A percentile compares a stretch with the other conserved stretches of the same genome.
Evolutionary conservation across 257 asterid species (phyloP).

Genomic region (Jasminum sambac): DNA sequence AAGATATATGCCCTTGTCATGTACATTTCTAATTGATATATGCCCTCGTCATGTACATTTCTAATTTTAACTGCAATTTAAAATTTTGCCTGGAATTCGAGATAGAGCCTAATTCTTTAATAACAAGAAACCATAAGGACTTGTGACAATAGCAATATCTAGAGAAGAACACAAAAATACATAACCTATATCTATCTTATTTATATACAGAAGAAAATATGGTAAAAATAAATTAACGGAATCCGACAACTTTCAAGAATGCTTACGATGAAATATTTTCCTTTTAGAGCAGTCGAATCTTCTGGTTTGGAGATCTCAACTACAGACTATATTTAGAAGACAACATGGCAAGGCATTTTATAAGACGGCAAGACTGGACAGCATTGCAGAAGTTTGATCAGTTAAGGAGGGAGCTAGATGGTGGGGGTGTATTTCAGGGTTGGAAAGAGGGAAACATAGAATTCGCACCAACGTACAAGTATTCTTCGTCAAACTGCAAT

Average conservation of each 20-base stretch:
- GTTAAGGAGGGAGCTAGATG: constrained; percentile 66
- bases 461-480: constrained; percentile 91
- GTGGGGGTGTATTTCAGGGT: constrained; percentile 85
- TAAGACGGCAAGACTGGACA: constrained; percentile 69
- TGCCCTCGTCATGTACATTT: neutral
- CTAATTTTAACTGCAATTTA: neutral
- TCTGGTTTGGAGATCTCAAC: constrained; percentile 99
- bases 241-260: neutral
- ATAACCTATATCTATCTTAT: neutral
- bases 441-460: constrained; percentile 89
- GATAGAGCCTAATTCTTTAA: neutral
- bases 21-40: neutral
- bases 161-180: neutral
- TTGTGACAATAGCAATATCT: neutral
- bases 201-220: neutral
- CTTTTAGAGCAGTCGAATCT: constrained; percentile 73
- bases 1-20: neutral
- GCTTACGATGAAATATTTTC: constrained; percentile 25
- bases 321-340: constrained; percentile 83
- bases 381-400: constrained; percentile 77
- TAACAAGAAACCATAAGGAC: neutral
- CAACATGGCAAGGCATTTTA: constrained; percentile 70
- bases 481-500: constrained; percentile 68
- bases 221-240: neutral
- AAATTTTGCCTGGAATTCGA: neutral